Evolutionary conservation across 768 basidiomycete species (phyloP), one percentile per base, ranked within the genome.

Genomic region (Podaxis carcinomalis): DNA sequence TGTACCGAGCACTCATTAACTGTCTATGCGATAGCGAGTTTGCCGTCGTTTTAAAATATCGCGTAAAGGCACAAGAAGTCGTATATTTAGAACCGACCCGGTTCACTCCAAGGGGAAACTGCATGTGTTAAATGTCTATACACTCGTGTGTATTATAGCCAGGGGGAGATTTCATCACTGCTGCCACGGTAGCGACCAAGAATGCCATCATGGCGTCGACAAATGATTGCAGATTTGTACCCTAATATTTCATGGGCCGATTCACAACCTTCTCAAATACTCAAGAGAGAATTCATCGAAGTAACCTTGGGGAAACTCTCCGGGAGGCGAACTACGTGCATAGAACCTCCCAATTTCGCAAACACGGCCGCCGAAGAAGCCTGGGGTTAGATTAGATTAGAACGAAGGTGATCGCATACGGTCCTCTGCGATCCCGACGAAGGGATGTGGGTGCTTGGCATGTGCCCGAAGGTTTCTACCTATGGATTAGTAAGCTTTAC

Each of bases 61-160:
- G 52, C 36, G 23, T 21, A 54, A 37, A 54, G 52, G 52, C 23
- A 54, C 52, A 14, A 32, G 37, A 54, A 37, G 37, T 4, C 4
- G 13, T 50, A 58, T 50, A 58, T 50, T 51, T 58, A 58, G 57
- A 58, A 58, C 11, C 57, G 27, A 51, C 57, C 57, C 49, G 27
- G 57, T 39, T 58, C 57, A 36, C 37, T 25, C 56, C 44, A 36
- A 23, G 23, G 25, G 19, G 5, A 25, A 16, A 23, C 7, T 32
- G 14, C 28, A 51, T 6, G 16, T 51, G 50, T 51, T 27, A 51
- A 14, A 32, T 51, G 50, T 32, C 50, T 25, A 51, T 13, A 32
- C 25, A 27, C 10, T 16, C 27, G 13, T 32, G 25, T 51, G 27
- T 32, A 51, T n/a, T 13, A 19, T n/a, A n/a, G 5, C 1, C 50